Base-by-base conservation (phyloP, 371 early-diverging fungal species). In the Mucor lusitanicus region DNA sequence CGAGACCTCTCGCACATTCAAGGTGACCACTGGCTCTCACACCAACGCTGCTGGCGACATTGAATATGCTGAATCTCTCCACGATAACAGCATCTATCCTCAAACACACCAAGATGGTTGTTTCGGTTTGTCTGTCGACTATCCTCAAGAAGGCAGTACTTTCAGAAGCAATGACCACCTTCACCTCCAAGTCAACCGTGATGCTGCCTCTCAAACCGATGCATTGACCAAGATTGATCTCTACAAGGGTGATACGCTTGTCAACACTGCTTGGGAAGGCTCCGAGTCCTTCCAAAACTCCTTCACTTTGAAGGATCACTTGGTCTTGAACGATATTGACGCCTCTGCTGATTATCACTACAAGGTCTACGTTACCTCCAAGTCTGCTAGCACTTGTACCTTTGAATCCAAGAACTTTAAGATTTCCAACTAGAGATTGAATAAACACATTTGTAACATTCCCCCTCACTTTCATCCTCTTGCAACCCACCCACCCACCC, bases 21-120 rank as follows among this genome's bases (percentile, higher is more conserved):
- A 88, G 81, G 87, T 86, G 7, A 79, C 85, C 23, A 64, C 80
- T n/a, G 85, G 84, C 53, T 81, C 83, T 37, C 87, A 88, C 70
- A 67, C 71, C 50, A 86, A 88, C 70, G 80, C 85, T 39, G 78
- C 78, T 61, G 85, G 88, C 60, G 67, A 80, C 35, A 77, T 76
- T 68, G 82, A 83, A 50, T 85, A 77, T 37, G 62, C 74, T 40
- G 80, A 83, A 62, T 65, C 65, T 12, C 67, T 77, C 23, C 69
- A 75, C 61, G 83, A 83, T 61, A 54, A 63, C 27, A 63, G 59
- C 11, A 54, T 77, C 57, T 83, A 77, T 59, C 46, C 68, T 53
- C 63, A 63, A 23, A 73, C 80, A 11, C 65, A 77, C 37, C 63
- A 68, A 56, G 68, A 66, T 53, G 83, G 83, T 57, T 83, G 83